Conservation (phyloP, 345 rosid species). For the Salix suchowensis region DNA sequence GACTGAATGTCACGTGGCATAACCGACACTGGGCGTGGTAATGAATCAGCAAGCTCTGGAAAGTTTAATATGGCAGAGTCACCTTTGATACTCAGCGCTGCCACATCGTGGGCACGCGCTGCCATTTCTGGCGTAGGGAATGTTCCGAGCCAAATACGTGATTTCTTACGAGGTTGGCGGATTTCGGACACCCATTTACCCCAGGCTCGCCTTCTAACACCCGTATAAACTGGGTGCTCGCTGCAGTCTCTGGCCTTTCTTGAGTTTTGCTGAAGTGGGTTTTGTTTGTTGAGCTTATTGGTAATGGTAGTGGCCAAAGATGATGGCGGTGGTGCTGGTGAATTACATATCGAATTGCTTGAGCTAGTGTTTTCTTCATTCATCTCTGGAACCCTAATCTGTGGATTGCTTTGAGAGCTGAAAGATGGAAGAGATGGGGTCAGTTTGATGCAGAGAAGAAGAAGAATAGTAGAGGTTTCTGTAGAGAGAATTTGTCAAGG, state of each 20-base stretch:
- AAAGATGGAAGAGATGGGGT: background rate
- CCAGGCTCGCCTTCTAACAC: slow-evolving; percentile 26
- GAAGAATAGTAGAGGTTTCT: background rate
- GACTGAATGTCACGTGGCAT: slow-evolving; percentile 25
- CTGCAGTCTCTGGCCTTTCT: background rate
- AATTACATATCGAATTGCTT: background rate
- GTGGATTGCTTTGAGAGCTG: background rate
- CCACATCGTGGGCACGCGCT: slow-evolving; percentile 30
- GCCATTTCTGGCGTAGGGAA: slow-evolving; percentile 32
- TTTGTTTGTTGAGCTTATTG: background rate
- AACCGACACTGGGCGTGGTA: slow-evolving; percentile 22
- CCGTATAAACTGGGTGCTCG: slow-evolving; percentile 17
- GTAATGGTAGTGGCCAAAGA: background rate
- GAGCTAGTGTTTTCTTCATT: background rate
- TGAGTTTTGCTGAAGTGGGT: no score
- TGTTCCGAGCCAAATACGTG: slow-evolving; percentile 30
- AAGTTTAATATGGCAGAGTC: slow-evolving; percentile 22
- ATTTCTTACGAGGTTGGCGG: slow-evolving; percentile 25
- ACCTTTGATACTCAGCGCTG: slow-evolving; percentile 22
- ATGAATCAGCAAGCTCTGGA: slow-evolving; percentile 10
- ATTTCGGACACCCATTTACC: slow-evolving; percentile 32
- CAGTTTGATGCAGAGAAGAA: background rate
- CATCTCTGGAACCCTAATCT: background rate
- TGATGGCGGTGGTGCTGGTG: background rate
- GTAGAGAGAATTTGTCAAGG: background rate